Conservation (phyloP, 2,329 filamentous ascomycete species). For the Bipolaris zeicola region DNA sequence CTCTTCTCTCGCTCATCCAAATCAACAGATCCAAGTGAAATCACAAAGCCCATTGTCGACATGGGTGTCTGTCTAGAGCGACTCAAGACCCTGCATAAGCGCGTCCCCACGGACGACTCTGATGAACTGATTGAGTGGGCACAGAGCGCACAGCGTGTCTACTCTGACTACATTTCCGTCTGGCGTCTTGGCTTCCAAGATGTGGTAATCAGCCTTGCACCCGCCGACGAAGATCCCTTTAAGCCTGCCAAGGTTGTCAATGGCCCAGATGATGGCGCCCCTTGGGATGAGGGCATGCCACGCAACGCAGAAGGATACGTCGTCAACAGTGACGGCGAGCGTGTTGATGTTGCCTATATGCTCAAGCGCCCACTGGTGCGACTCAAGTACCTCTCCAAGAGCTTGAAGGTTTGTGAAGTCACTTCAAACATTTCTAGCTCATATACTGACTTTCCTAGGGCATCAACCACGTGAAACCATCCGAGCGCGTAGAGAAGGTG, state of each 20-base stretch:
- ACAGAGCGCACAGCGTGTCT: conserved; percentile 75
- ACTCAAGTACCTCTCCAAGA: conserved; percentile 84
- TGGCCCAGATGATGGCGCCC: conserved; percentile 55
- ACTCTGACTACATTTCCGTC: conserved; percentile 81
- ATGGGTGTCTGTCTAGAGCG: conserved; percentile 93
- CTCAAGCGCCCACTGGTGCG: conserved; percentile 87
- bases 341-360: conserved; percentile 91
- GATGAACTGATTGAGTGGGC: conserved; percentile 81
- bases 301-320: conserved; percentile 66
- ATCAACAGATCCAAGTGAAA: conserved; percentile 63
- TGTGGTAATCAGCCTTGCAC: conserved; percentile 89
- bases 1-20: conserved; percentile 67
- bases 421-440: too few species aligned
- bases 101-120: conserved; percentile 75
- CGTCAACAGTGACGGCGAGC: conserved; percentile 76
- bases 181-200: conserved; percentile 96
- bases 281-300: conserved; percentile 61
- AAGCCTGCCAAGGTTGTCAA: conserved; percentile 45
- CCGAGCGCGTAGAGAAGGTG: conserved; percentile 63
- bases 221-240: conserved; percentile 68
- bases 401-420: conserved; percentile 65
- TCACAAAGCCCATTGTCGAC: conserved; percentile 86
- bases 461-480: conserved; percentile 62
- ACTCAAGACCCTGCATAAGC: conserved; percentile 77
- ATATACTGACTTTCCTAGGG: conserved; percentile 52